Base-by-base conservation (phyloP, 371 early-diverging fungal genomes). In the Mycotypha africana region DNA sequence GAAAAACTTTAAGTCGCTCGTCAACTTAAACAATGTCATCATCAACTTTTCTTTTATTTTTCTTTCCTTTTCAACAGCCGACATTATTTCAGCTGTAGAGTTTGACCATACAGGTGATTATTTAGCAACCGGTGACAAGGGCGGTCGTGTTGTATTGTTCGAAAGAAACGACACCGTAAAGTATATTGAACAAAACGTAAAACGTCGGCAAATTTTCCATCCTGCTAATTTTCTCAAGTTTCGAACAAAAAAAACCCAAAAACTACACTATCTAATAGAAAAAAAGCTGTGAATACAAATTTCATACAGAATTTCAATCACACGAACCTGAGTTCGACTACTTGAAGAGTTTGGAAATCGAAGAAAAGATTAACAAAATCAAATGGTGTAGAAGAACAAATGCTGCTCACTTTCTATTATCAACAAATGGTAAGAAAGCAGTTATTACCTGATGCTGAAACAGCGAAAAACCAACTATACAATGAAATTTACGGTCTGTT, bases 271-370 rank as follows among this genome's bases (percentile, higher is more conserved):
- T 20, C 8, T 19, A 24, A n/a, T 39, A 92, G 92, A 93, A 93
- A 75, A 87, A 89, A 56, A 81, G 82, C 9, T 93, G 92, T 72
- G 94, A 93, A 66, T 93, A 92, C 76, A 84, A 86, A 56, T 93
- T 93, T 53, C 87, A 86, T 58, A 91, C 94, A 36, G 94, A 93
- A 64, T 93, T 93, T 55, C 93, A 93, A 65, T 92, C 92, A 34
- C 96, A 95, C 71, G 90, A 92, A 70, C 88, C 93, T 19, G 93
- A 93, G 65, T 95, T 97, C 56, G 98, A 97, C 69, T 95, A 93
- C 65, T 79, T 97, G 38, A 94, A 95, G 72, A 89, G 89, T 72
- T 71, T 94, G 63, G 95, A 94, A 60, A 93, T 97, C 39, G 89
- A 93, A 64, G 97, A 97, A 61, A 93, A 95, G 65, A 94, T 97